These are phyloP conservation scores for Spizellomyces sp. DNA, from an alignment of 192 early-diverging fungal genomes.

Conservation along the genomic window DNA sequence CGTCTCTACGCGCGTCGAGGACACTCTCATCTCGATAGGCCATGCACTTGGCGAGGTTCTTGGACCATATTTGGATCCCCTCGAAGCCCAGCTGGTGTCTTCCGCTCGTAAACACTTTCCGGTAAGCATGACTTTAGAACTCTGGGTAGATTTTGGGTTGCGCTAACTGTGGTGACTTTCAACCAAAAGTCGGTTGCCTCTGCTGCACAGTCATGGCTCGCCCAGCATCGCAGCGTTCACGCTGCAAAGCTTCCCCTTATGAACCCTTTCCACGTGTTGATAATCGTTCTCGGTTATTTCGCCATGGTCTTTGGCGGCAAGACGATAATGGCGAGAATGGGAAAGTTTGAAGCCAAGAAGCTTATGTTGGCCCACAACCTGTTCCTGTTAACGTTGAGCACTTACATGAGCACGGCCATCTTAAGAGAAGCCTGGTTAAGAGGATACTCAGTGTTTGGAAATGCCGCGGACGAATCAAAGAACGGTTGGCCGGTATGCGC, in stretches of 20 bases:
- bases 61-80: slow-evolving; percentile 8
- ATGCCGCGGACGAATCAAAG: slow-evolving; percentile 49
- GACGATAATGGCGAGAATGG: slow-evolving; percentile 50
- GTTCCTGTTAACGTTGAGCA: slow-evolving; percentile 52
- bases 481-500: slow-evolving; percentile 37
- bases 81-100: slow-evolving; percentile 16
- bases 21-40: slow-evolving; percentile 11
- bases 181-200: not conserved
- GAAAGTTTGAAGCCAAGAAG: slow-evolving; percentile 49
- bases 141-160: too few relatives aligned
- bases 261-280: slow-evolving; percentile 63
- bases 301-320: slow-evolving; percentile 51
- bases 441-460: slow-evolving; percentile 55
- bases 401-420: slow-evolving; percentile 58
- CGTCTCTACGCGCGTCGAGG: not conserved
- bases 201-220: slow-evolving; percentile 16
- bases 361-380: slow-evolving; percentile 60
- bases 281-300: slow-evolving; percentile 55
- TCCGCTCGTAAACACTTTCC: not conserved
- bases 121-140: too few relatives aligned
- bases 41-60: not conserved
- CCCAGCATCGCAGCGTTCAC: slow-evolving; percentile 14
- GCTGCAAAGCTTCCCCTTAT: slow-evolving; percentile 54
- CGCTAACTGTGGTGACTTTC: too few relatives aligned
- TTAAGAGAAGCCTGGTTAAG: slow-evolving; percentile 48